Evolutionary conservation across 768 basidiomycete species (phyloP), one percentile per base, ranked within the genome.

Genomic region (Paxillus involutus): DNA sequence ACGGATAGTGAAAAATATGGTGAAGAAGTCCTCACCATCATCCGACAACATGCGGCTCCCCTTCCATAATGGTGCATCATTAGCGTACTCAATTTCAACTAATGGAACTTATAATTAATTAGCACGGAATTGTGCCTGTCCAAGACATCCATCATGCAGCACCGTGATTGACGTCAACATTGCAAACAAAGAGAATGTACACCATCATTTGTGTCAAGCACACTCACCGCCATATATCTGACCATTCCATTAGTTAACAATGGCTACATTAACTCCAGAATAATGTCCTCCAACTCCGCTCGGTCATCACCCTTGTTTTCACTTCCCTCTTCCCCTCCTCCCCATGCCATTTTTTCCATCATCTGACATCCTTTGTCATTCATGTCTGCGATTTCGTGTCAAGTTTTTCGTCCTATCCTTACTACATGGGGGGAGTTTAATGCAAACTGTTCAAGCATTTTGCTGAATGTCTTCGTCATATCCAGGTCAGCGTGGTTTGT

Each of bases 401-500:
- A 6, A 6, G 4, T 53, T 17, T 47, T 53, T 14, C 52, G 12
- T 6, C 36, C 45, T 4, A 19, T 48, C 2, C 1, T n/a, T 5
- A 13, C 26, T n/a, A n/a, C n/a, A 35, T 53, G 52, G 1, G 35
- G 44, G 32, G 37, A 47, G 10, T 53, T 32, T 3, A 4, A 10
- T 3, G 4, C 51, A 4, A 52, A 7, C 13, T 13, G 3, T 7
- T 7, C 35, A 19, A 17, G 17, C 24, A 71, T 51, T 5, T 49
- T 52, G 11, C 30, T 29, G 47, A 71, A 65, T 12, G 66, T 71
- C 11, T 51, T 54, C 21, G 29, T 47, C 67, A 75, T 69, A 26
- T 71, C 51, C 8, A 69, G 63, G 24, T 60, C 53, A 5, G 62
- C 57, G 41, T 75, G 72, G 1, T 47, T 44, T 4, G 59, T 58